Evolutionary conservation across 2,329 filamentous ascomycete species (phyloP), one percentile per base, ranked within the genome.

Genomic region (Fusarium mundagurra): DNA sequence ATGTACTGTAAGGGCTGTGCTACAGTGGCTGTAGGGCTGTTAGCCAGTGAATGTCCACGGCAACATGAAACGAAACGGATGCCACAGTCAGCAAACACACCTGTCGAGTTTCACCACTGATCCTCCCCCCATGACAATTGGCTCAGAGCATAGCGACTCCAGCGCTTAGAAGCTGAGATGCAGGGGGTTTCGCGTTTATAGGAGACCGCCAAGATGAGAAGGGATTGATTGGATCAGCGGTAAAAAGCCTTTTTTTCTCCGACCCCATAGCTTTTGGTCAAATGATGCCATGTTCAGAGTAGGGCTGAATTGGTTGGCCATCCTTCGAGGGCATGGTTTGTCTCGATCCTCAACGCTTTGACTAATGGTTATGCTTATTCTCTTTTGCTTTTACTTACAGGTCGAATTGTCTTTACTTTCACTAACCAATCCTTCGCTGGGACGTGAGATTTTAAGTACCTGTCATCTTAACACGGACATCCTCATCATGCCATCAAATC

Each of bases 261-360:
- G 20, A 13, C 38, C 41, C 22, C 34, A 31, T 20, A 41, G 45
- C 22, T 43, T 17, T 22, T 38, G 8, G 17, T 14, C 27, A 31
- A 17, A 39, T 48, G 34, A 62, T 68, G 36, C n/a, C 27, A 61
- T 68, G 39, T 38, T 61, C 41, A 27, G 29, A 50, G 43, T 63
- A 69, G 64, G 67, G 67, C 67, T 70, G 67, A 70, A 53, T 45
- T 60, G 29, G 22, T 85, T 84, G 83, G 50, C 64, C 82, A 76
- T 45, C 51, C 18, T 67, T 59, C 17, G 31, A 38, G 72, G 45
- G 48, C 72, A 22, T 59, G 73, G 20, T 51, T 60, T 38, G 43
- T 51, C 57, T 51, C 33, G 10, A 11, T 36, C 24, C 13, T 18
- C 54, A 27, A 29, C 20, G 5, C 38, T 45, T 60, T 38, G 43